Base-by-base conservation (phyloP, 805 yeast genomes). In the Candida krabiensis region DNA sequence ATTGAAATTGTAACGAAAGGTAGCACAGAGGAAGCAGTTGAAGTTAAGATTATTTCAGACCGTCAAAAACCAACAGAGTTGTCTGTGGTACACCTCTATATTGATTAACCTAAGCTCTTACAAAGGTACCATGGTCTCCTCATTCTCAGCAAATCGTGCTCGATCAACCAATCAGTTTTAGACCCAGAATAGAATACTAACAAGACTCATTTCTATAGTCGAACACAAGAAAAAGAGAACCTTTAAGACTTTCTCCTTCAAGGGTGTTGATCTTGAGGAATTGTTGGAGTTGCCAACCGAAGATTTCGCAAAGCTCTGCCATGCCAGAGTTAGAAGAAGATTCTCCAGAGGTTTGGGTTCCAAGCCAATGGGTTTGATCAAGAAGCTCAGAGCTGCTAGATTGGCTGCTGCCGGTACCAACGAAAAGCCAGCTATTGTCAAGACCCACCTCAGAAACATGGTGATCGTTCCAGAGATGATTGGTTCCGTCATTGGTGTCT, bases 371-470 rank as follows among this genome's bases (percentile, higher is more conserved):
- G 91, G 93, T 72, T 82, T 93, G 74, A 82, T 91, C 75, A 88
- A 86, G 80, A 93, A 93, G 79, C 86, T 93, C 71, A 89, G 96
- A 81, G 91, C 90, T 71, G 96, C 96, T 60, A 93, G 88, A 79
- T 77, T 85, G 63, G 86, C 87, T 63, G 86, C 86, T 63, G 81
- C 95, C 60, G 81, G 79, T 65, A 82, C 83, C 66, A 86, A 86
- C 70, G 98, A 93, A 78, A 93, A 91, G 83, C 99, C 99, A 72
- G 83, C 91, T 60, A 75, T 79, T 56, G 98, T 93, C 77, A 93
- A 91, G 86, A 93, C 99, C 61, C 99, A 93, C 78, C 86, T 93
- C 73, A 91, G 99, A 85, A 90, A 90, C 86, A 88, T 90, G 96
- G 74, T 93, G 71, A 71, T 93, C 67, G 93, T 93, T 58, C 99